A percentile compares a stretch with the other conserved stretches of the same genome.
Evolutionary conservation across 331 rosid genomes (phyloP).

Genomic region (Quercus tomentella): DNA sequence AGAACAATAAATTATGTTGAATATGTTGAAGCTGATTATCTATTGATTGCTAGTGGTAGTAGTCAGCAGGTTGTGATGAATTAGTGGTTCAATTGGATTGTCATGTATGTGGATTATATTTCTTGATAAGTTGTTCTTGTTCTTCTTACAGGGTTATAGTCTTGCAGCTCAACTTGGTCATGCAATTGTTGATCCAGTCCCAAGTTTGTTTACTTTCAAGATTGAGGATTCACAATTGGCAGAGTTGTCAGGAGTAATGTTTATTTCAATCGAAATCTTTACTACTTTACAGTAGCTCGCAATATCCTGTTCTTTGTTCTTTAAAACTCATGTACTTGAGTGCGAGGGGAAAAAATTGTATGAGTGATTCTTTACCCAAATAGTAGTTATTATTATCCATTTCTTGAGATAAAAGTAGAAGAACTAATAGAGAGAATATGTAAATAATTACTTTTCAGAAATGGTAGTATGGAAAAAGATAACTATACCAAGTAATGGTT

Average conservation of each 20-base stretch:
- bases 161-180: conserved; percentile 94
- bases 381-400: neutral
- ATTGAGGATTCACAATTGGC: conserved; percentile 58
- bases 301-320: conserved; percentile 14
- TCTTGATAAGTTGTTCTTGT: conserved; percentile 22
- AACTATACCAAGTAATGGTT: neutral
- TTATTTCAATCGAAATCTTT: conserved; percentile 22
- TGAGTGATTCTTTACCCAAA: neutral
- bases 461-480: neutral
- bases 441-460: neutral
- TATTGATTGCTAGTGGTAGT: conserved; percentile 89
- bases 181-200: conserved; percentile 85
- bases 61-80: conserved; percentile 66
- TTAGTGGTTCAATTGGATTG: conserved; percentile 19
- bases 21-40: conserved; percentile 69
- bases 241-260: conserved; percentile 79
- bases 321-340: neutral
- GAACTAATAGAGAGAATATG: neutral
- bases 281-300: conserved; percentile 7
- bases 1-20: conserved; percentile 34
- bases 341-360: neutral
- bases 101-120: conserved; percentile 9
- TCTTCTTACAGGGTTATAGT: conserved; percentile 61
- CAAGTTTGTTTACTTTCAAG: conserved; percentile 93
- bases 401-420: neutral